Evolutionary conservation across 176 grass and related monocot species (phyloP), one percentile per base, ranked within the genome.

Genomic region (Eragrostis nindensis): DNA sequence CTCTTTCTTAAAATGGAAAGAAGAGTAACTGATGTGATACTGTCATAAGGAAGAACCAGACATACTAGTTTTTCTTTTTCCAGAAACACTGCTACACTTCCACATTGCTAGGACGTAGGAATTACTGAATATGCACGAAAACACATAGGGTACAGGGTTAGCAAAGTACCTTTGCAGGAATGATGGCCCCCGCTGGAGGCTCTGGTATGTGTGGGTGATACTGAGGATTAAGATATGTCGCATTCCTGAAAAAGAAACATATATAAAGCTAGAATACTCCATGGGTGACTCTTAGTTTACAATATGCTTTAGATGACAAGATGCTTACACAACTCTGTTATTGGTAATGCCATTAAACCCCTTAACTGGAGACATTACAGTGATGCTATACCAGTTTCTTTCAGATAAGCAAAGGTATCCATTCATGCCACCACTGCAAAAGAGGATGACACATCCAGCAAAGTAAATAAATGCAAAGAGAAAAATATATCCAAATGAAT

Each of bases 311-410:
- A 36, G 36, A 44, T 48, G 14, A 42, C 62, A 54, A 24, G 68
- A 60, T 62, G 77, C 96, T 98, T 98, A 98, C 96, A 93, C 39
- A 85, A 91, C 96, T 95, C 86, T 86, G 87, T 98, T 98, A 32
- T 93, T 76, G 54, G 56, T 36, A 78, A 95, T 86, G 76, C n/a
- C 47, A 84, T 75, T 89, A 68, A 98, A 95, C 36, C 96, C 90
- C 73, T 84, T 89, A 89, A 98, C 65, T 72, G 90, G 92, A 83
- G 92, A 86, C 76, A 43, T 53, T 44, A 98, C 79, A 53, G 56
- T 41, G 21, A 59, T n/a, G 25, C 48, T 84, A 77, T 86, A 93
- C 48, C 76, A 70, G 73, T 95, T 98, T 78, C 92, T 89, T 78
- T 89, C 82, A 66, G 81, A 89, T 89, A 98, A 91, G 84, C 86